Conservation (phyloP, 345 rosid species). For the Aegle marmelos region DNA sequence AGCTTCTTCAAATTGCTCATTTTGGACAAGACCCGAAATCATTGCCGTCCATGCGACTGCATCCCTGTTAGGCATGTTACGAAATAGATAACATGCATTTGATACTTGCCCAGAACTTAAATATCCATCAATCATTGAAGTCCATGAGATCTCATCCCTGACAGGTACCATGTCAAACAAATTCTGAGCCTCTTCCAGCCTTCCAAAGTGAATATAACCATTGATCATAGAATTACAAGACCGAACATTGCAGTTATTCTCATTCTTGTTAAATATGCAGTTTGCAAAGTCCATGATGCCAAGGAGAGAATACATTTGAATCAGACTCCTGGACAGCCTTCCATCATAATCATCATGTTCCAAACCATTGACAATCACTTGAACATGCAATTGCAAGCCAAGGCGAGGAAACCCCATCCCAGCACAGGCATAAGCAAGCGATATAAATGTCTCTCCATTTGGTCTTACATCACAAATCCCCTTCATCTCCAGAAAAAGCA, state of each 20-base stretch:
- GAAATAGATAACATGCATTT: slow-evolving; percentile 31
- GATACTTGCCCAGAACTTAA: slow-evolving; percentile 33
- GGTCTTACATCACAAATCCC: slow-evolving; percentile 28
- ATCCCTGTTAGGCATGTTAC: slow-evolving; percentile 46
- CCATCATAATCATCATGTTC: slow-evolving; percentile 52
- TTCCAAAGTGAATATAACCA: slow-evolving; percentile 42
- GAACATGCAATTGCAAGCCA: slow-evolving; percentile 66
- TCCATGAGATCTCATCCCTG: slow-evolving; percentile 53
- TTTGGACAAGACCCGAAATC: slow-evolving; percentile 50
- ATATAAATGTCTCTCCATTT: slow-evolving; percentile 63
- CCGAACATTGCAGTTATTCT: slow-evolving; percentile 22
- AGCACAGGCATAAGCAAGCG: slow-evolving; percentile 73
- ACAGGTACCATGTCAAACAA: slow-evolving; percentile 39
- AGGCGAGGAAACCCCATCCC: slow-evolving; percentile 45
- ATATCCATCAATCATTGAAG: slow-evolving; percentile 52
- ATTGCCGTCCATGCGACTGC: slow-evolving; percentile 56
- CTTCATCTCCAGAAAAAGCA: slow-evolving; percentile 44
- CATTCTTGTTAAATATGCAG: slow-evolving; percentile 34
- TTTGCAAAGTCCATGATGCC: slow-evolving; percentile 54
- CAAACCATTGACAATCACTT: slow-evolving; percentile 39
- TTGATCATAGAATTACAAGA: slow-evolving; percentile 45
- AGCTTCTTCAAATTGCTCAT: slow-evolving; percentile 50
- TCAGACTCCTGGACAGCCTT: slow-evolving; percentile 60
- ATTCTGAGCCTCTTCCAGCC: slow-evolving; percentile 40
- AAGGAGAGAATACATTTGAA: slow-evolving; percentile 63